Base-by-base conservation (phyloP, 495 filamentous ascomycete genomes). In the Penicillium cosmopolitanum region DNA sequence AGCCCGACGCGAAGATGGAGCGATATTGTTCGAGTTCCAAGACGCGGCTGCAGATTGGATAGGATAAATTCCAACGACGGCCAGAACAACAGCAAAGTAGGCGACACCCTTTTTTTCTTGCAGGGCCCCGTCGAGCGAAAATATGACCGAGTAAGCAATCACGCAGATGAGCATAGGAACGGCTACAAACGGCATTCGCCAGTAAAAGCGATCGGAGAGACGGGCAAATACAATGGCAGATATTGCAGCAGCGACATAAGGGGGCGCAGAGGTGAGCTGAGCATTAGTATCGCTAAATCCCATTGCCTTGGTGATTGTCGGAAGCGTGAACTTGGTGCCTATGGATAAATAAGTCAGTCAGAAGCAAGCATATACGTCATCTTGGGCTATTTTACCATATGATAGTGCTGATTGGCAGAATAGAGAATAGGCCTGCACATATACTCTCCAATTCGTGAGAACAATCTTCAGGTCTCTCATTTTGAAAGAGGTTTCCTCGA, bases 101-200 rank as follows among this genome's bases (percentile, higher is more conserved):
- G 62, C 69, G 0, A 57, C 56, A 19, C 71, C 68, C 10, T 68
- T 56, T 47, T 76, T 68, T 18, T 67, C 59, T 46, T 56, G 31
- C 2, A 80, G 57, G 51, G 65, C 19, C 9, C 66, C 71, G 21
- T 68, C 16, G 1, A 73, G 60, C 2, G 63, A 66, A 33, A 72
- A 50, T 10, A 73, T 58, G 5, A 73, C 57, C 5, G 60, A 25
- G 55, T 74, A 78, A 13, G 62, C 74, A 31, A 73, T 58, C 2
- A 63, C 43, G 10, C 76, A 62, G 9, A 72, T 60, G 6, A 61
- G 21, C 25, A 69, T 51, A 3, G 74, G 69, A 15, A 57, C 59
- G 3, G 60, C 71, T 3, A 78, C 66, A 51, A 78, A 80, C 10
- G 75, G 72, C 68, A 74, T 71, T 13, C 74, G 67, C 72, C 75